phyloP scores from a whole-genome alignment of 2,329 filamentous ascomycete genomes.

The Cercospora berteroae region DNA sequence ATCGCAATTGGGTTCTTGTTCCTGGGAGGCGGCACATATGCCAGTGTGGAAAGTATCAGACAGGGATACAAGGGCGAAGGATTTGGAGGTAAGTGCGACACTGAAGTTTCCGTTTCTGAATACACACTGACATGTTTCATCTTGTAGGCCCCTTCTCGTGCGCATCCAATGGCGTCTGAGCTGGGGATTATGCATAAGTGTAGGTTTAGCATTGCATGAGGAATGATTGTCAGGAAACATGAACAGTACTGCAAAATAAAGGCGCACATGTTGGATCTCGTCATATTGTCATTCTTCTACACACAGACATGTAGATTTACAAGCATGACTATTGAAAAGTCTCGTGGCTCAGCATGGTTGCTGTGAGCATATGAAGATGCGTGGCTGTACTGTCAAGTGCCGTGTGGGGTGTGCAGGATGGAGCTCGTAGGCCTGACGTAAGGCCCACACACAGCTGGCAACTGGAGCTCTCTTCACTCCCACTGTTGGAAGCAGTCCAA shows the following conservation, averaged over 20 bases:
- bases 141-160: neutral
- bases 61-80: slow-evolving; percentile 55
- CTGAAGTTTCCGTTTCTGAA: neutral
- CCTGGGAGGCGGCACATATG: slow-evolving; percentile 78
- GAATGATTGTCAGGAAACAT: neutral
- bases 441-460: neutral
- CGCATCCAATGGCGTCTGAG: slow-evolving; percentile 2
- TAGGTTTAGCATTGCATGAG: neutral
- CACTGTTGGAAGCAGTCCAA: neutral
- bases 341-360: neutral
- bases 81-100: slow-evolving; percentile 54
- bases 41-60: slow-evolving; percentile 68
- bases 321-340: neutral
- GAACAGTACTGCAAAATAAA: neutral
- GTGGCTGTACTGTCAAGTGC: neutral
- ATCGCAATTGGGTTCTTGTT: slow-evolving; percentile 78
- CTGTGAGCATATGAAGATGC: neutral
- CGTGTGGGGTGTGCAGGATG: neutral
- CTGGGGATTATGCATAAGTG: neutral
- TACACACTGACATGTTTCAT: neutral
- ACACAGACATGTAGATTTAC: neutral
- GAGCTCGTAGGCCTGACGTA: slow-evolving; percentile 1
- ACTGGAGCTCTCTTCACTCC: neutral
- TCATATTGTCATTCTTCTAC: neutral
- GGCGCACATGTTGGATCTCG: neutral